Evolutionary conservation across 2,329 filamentous ascomycete species (phyloP), one percentile per base, ranked within the genome.

Genomic region (Dactylellina drechsleri): DNA sequence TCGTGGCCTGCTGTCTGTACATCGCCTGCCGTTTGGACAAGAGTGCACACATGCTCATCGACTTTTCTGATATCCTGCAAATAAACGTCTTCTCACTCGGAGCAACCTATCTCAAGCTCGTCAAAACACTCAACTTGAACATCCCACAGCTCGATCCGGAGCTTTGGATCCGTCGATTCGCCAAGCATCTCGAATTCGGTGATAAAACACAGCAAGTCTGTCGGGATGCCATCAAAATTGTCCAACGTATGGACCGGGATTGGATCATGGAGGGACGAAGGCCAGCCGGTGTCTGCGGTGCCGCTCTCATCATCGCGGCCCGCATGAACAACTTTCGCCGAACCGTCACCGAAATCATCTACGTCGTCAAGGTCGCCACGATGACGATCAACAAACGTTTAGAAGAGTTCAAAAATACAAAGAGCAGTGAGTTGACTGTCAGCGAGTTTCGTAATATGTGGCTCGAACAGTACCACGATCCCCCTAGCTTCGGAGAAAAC

Each of bases 291-390:
- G 90, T 98, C 65, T 97, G 93, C 81, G 95, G 95, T 76, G 95
- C 95, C 12, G 96, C 93, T 78, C 87, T 99, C 56, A 91, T 99
- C 76, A 90, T 99, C 81, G 95, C 95, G 5, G 94, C 95, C 7
- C 91, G 95, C 61, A 98, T 98, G 91, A 96, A 97, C 86, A 98
- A 98, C 82, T 99, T 96, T 81, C 91, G 94, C 52, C 90, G 95
- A 16, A 97, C 93, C 0, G 89, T 96, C 12, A 88, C 93, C 31
- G 95, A 99, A 82, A 91, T 99, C 7, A 94, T 98, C n/a, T 98
- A 97, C 81, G 92, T 97, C 43, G 94, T 97, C 81, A 98, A 97
- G 81, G 93, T 98, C 59, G 96, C 93, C 49, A 96, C 96, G 77
- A 87, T 92, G 76, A 99, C 95, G 6, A 92, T 99, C 74, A 91